Conservation (phyloP, 2,329 filamentous ascomycete genomes). For the Canariomyces notabilis region DNA sequence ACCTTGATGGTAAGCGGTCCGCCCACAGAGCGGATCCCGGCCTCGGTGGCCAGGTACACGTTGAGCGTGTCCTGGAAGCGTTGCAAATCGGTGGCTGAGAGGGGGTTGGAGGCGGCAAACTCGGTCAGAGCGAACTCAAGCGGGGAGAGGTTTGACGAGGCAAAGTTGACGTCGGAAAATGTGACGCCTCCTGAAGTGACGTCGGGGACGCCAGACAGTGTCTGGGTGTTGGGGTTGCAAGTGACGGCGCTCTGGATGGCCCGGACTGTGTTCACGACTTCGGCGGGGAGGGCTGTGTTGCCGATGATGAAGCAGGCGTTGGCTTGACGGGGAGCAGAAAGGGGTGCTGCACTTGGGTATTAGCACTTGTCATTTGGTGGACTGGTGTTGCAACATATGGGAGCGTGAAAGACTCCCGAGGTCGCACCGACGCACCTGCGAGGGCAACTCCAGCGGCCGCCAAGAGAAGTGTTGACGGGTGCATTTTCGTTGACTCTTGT, state of each 20-base stretch:
- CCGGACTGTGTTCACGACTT: constrained; percentile 41
- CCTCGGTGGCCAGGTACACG: constrained; percentile 56
- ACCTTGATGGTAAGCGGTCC: constrained; percentile 54
- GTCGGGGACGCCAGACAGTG: constrained; percentile 51
- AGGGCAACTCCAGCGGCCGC: too few species aligned
- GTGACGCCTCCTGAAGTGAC: constrained; percentile 45
- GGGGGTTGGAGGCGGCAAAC: constrained; percentile 48
- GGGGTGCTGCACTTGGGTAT: too few species aligned
- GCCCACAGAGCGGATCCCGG: constrained; percentile 49
- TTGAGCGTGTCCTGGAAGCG: constrained; percentile 50
- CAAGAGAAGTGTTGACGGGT: too few species aligned
- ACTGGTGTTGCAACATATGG: too few species aligned
- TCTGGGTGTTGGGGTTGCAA: constrained; percentile 45
- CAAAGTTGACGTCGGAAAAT: constrained; percentile 55
- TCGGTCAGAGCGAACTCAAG: constrained; percentile 49
- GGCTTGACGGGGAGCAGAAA: too few species aligned
- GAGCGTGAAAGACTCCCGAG: too few species aligned
- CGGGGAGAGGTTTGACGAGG: constrained; percentile 41
- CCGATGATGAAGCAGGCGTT: constrained; percentile 56
- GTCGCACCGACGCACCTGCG: too few species aligned
- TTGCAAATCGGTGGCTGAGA: constrained; percentile 45
- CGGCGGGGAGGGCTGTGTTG: constrained; percentile 43
- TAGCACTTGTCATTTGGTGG: too few species aligned
- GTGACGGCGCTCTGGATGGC: constrained; percentile 42
- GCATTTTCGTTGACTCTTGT: too few species aligned